phyloP scores from a whole-genome alignment of 345 rosid genomes.

The Eucalyptus decipiens region DNA sequence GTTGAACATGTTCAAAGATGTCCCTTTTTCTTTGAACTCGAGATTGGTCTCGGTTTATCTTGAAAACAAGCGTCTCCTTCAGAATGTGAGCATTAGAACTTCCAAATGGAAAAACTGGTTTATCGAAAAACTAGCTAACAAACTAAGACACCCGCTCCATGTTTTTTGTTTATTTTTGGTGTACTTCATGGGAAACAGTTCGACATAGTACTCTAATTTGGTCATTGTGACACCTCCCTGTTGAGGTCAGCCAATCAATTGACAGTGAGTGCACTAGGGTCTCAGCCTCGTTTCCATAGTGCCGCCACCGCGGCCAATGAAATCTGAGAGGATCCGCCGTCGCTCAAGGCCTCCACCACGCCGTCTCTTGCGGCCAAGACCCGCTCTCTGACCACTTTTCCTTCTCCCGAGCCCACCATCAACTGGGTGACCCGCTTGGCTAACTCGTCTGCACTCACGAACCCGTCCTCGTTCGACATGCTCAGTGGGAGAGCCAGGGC shows the following conservation, averaged over 20 bases:
- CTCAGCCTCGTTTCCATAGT: background rate
- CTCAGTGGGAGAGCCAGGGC: background rate
- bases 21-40: background rate
- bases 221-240: background rate
- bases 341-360: background rate
- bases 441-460: background rate
- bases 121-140: too few relatives aligned
- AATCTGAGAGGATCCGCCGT: background rate
- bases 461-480: background rate
- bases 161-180: background rate
- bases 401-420: background rate
- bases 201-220: background rate
- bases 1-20: background rate
- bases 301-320: background rate
- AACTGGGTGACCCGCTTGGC: background rate
- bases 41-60: background rate
- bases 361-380: background rate
- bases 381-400: background rate
- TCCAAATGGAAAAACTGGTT: background rate
- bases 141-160: background rate
- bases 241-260: background rate
- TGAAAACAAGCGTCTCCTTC: background rate
- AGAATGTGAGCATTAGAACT: background rate
- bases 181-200: background rate
- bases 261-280: background rate